A percentile compares a stretch with the other conserved stretches of the same genome.
Evolutionary conservation across 805 yeast genomes (phyloP).

Genomic region (Schwanniomyces sp.): DNA sequence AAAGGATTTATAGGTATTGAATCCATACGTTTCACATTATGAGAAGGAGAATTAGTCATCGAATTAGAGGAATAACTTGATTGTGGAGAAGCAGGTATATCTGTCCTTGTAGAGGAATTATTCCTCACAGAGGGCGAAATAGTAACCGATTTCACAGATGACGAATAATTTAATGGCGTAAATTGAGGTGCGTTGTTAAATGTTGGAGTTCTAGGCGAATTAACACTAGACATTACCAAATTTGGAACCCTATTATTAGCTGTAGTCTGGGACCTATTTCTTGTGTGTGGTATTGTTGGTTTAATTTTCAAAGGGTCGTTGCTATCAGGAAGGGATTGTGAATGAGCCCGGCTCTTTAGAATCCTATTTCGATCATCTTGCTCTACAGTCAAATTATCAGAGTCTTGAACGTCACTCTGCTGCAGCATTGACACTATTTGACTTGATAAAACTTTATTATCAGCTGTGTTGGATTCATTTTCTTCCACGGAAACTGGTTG

Average conservation of each 20-base stretch:
- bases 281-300: slow-evolving; percentile 4
- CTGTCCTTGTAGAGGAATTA: slow-evolving; percentile 5
- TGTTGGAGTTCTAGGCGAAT: slow-evolving; percentile 9
- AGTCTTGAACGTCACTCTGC: not conserved
- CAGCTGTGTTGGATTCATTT: slow-evolving; percentile 12
- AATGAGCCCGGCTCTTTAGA: slow-evolving; percentile 24
- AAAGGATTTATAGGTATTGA: slow-evolving; percentile 1
- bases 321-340: slow-evolving; percentile 29
- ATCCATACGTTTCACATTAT: slow-evolving; percentile 1
- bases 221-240: not conserved
- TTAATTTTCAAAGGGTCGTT: not conserved
- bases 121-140: slow-evolving; percentile 34
- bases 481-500: not conserved
- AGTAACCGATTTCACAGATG: slow-evolving; percentile 38
- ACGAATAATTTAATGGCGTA: slow-evolving; percentile 21
- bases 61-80: slow-evolving; percentile 12
- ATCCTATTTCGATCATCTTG: not conserved
- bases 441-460: slow-evolving; percentile 27
- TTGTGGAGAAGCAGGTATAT: slow-evolving; percentile 16
- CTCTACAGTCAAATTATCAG: not conserved
- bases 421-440: slow-evolving; percentile 32
- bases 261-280: slow-evolving; percentile 24
- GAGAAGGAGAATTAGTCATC: slow-evolving; percentile 5
- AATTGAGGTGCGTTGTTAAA: slow-evolving; percentile 14
- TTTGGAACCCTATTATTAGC: slow-evolving; percentile 15